phyloP scores from a whole-genome alignment of 495 filamentous ascomycete genomes.

The Neurospora tetraspora region DNA sequence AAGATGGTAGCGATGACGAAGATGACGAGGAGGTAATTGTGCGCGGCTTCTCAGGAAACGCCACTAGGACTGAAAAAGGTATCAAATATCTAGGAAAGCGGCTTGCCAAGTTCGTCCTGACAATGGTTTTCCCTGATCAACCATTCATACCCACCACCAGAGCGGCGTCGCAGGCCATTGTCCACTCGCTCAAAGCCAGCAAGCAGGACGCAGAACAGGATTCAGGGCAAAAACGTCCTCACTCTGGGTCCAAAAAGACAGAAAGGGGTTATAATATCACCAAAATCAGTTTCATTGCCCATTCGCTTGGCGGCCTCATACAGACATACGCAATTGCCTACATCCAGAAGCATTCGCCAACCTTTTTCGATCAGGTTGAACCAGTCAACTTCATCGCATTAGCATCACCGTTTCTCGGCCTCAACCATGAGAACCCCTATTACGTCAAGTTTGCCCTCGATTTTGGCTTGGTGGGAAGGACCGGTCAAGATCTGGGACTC shows the following conservation, averaged over 20 bases:
- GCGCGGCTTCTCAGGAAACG: slow-evolving; percentile 83
- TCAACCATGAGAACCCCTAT: slow-evolving; percentile 94
- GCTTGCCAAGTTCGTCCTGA: slow-evolving; percentile 79
- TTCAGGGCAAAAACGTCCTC: slow-evolving; percentile 27
- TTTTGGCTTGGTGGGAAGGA: slow-evolving; percentile 88
- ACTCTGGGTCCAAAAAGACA: slow-evolving; percentile 19
- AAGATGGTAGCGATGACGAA: slow-evolving; percentile 41
- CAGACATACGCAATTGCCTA: slow-evolving; percentile 97
- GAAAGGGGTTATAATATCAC: slow-evolving; percentile 69
- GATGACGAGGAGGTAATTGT: slow-evolving; percentile 90
- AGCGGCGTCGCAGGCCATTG: slow-evolving; percentile 32
- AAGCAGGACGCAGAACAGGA: slow-evolving; percentile 22
- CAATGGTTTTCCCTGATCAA: slow-evolving; percentile 87
- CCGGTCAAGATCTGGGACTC: slow-evolving; percentile 87
- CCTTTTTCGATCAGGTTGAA: slow-evolving; percentile 78
- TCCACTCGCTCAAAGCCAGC: slow-evolving; percentile 21
- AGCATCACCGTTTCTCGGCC: slow-evolving; percentile 79
- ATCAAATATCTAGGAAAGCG: slow-evolving; percentile 96
- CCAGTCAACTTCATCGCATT: slow-evolving; percentile 92
- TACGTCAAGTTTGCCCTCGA: slow-evolving; percentile 97
- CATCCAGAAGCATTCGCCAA: slow-evolving; percentile 89
- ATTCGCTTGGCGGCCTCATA: slow-evolving; percentile 83
- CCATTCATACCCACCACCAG: slow-evolving; percentile 65
- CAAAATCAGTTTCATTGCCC: slow-evolving; percentile 91
- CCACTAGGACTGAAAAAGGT: slow-evolving; percentile 78